Percentiles rank a stretch among this genome's conserved stretches.
These are phyloP conservation scores for Crucihimalaya himalaica DNA, from an alignment of 345 rosid genomes.

Conservation along the genomic window DNA sequence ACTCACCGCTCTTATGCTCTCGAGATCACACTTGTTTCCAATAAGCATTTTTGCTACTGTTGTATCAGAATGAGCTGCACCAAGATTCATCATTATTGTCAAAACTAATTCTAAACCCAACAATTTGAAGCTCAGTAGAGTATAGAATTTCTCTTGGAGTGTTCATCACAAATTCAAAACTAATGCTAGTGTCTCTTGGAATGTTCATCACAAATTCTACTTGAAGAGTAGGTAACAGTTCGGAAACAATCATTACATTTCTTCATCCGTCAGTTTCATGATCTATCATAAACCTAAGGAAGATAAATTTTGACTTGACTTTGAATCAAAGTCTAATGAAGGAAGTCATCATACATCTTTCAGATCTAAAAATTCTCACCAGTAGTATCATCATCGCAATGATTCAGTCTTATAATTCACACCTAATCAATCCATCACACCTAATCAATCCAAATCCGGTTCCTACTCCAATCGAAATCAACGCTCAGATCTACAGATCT, in stretches of 20 bases:
- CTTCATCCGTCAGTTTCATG: not conserved
- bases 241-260: not conserved
- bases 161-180: not conserved
- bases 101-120: not conserved
- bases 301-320: slow-evolving; percentile 1
- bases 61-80: slow-evolving; percentile 72
- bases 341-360: slow-evolving; percentile 10
- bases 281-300: not conserved
- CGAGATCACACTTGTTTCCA: slow-evolving; percentile 89
- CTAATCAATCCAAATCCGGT: slow-evolving; percentile 3
- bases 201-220: not conserved
- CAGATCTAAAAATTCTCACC: slow-evolving; percentile 27
- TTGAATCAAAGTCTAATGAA: slow-evolving; percentile 19
- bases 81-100: slow-evolving; percentile 8
- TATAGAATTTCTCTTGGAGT: not conserved
- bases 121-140: not conserved
- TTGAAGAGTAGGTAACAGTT: not conserved
- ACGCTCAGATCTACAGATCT: slow-evolving; percentile 25
- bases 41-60: slow-evolving; percentile 79
- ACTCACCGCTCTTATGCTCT: slow-evolving; percentile 69
- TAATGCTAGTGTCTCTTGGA: not conserved
- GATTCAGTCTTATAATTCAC: not conserved
- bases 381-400: not conserved
- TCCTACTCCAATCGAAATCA: not conserved
- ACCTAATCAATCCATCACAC: slow-evolving; percentile 8